Evolutionary conservation across 371 early-diverging fungal genomes (phyloP).

Genomic region (Mortierella sp.): DNA sequence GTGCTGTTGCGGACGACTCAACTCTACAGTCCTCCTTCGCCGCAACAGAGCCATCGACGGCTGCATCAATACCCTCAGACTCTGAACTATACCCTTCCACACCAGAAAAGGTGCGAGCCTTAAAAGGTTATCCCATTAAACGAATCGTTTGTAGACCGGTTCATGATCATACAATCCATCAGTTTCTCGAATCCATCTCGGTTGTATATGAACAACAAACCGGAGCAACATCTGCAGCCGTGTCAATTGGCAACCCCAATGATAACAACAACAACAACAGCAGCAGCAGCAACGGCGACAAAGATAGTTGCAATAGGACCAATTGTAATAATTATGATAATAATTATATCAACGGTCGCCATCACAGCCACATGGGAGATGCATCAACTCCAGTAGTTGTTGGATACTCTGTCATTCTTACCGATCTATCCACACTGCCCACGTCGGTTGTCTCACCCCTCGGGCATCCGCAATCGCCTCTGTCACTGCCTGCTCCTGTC

Average conservation of each 20-base stretch:
- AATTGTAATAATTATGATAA: constrained; percentile 1
- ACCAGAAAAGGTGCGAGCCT: constrained; percentile 22
- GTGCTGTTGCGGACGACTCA: background rate
- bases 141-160: constrained; percentile 28
- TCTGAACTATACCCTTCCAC: constrained; percentile 38
- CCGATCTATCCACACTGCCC: constrained; percentile 35
- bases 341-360: background rate
- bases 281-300: background rate
- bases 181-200: constrained; percentile 44
- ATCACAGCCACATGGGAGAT: constrained; percentile 21
- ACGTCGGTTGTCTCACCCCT: constrained; percentile 7
- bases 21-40: background rate
- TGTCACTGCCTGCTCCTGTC: constrained; percentile 3
- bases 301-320: background rate
- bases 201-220: constrained; percentile 23
- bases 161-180: constrained; percentile 15
- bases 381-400: constrained; percentile 8
- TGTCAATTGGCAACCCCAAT: background rate
- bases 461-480: constrained; percentile 2
- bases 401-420: constrained; percentile 43
- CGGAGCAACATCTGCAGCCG: background rate
- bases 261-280: background rate
- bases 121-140: constrained; percentile 27
- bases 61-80: constrained; percentile 15
- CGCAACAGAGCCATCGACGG: background rate